Base-by-base conservation (phyloP, 495 filamentous ascomycete species). In the Podospora conica region DNA sequence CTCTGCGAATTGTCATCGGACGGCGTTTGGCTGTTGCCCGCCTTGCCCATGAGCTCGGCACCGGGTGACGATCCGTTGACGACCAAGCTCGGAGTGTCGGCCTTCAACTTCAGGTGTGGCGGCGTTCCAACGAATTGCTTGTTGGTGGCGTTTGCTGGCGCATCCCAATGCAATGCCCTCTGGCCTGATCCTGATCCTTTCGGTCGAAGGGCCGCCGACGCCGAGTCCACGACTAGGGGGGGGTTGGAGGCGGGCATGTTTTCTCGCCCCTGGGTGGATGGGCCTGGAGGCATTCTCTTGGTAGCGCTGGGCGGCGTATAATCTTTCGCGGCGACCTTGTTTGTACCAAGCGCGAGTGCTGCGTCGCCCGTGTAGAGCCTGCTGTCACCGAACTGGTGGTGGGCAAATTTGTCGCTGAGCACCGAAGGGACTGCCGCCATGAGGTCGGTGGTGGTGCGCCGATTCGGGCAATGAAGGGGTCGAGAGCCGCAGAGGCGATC, bases 1-100 rank as follows among this genome's bases (percentile, higher is more conserved):
- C 80, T 77, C 66, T 81, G 79, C 48, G 83, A 82, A 66, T 81
- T 74, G 58, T 82, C 79, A 64, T 82, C 80, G 8, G 80, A 80
- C 3, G 73, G 72, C 21, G 79, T 81, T 54, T 80, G 73, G 60
- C 72, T 76, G 63, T 75, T 80, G 22, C 72, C 73, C 12, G 60
- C 66, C 58, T 76, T 80, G 61, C 53, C 69, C 58, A 75, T 69
- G 58, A 70, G 64, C 24, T 77, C 79, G 9, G 69, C 67, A 55
- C 68, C 55, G 61, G 69, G 69, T 24, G 74, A 65, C 9, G 81
- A 81, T 23, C 82, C 83, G 65, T 85, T 82, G 23, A 84, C 80
- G 18, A 84, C 74, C 33, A 84, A 75, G 67, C 80, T 84, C 2
- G 79, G 77, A 53, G 78, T 78, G 55, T 74, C 63, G 58, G 73